phyloP scores from a whole-genome alignment of 257 asterid genomes.

The Nicotiana knightiana region DNA sequence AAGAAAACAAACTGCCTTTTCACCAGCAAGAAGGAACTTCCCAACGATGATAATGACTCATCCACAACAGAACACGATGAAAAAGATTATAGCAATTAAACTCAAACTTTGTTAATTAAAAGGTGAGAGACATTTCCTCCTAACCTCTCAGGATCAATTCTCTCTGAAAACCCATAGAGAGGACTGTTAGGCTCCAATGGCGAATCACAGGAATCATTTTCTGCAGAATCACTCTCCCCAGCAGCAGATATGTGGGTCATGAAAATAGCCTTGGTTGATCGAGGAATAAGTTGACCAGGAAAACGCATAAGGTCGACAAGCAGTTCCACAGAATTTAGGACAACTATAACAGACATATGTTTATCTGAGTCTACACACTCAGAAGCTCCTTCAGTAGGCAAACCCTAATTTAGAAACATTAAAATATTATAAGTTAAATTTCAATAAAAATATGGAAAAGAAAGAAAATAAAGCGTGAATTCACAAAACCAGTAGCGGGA shows the following conservation, averaged over 20 bases:
- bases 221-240: conserved; percentile 99
- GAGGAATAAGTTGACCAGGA: conserved; percentile 91
- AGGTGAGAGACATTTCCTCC: conserved; percentile 3
- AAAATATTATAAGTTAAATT: conserved; percentile 9
- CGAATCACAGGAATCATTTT: conserved; percentile 99
- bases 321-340: conserved; percentile 68
- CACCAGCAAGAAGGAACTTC: not conserved
- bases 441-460: conserved; percentile 12
- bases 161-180: conserved; percentile 75
- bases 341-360: conserved; percentile 87
- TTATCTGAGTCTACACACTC: conserved; percentile 83
- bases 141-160: conserved; percentile 76
- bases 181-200: conserved; percentile 99
- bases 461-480: conserved; percentile 8
- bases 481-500: not conserved
- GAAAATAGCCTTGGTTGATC: conserved; percentile 70
- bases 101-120: not conserved
- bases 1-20: conserved; percentile 8
- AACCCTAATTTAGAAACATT: conserved; percentile 55
- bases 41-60: not conserved
- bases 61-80: not conserved
- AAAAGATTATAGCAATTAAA: not conserved
- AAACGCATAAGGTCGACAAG: conserved; percentile 81
- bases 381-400: conserved; percentile 80
- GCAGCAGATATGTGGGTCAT: conserved; percentile 88